Evolutionary conservation across 768 basidiomycete species (phyloP).

Genomic region (Tulasnella sp.): DNA sequence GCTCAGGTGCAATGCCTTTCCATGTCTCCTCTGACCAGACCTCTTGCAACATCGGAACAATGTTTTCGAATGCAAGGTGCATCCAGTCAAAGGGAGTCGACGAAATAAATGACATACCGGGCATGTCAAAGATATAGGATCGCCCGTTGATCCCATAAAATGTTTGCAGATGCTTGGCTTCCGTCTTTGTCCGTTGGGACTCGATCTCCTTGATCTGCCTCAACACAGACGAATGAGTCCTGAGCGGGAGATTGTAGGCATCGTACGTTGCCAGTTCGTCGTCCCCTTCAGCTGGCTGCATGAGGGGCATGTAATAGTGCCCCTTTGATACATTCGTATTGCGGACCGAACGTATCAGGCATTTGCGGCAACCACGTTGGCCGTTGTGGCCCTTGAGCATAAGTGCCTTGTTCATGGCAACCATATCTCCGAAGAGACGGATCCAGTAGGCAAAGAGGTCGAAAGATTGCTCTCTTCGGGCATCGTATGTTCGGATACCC

Average conservation of each 20-base stretch:
- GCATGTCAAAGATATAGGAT: slow-evolving; percentile 26
- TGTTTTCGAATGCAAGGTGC: slow-evolving; percentile 36
- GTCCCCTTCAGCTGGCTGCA: too few species aligned
- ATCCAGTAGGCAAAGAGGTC: slow-evolving; percentile 26
- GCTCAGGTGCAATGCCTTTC: slow-evolving; percentile 33
- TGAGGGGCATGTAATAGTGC: slow-evolving; percentile 21
- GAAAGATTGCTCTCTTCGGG: slow-evolving; percentile 22
- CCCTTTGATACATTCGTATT: slow-evolving; percentile 4
- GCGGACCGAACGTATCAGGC: slow-evolving; percentile 28
- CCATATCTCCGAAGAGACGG: slow-evolving; percentile 28
- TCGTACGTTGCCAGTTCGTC: background rate
- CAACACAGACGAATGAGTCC: background rate
- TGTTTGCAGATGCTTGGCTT: slow-evolving; percentile 19
- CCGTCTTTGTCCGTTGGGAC: slow-evolving; percentile 10
- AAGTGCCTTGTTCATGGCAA: slow-evolving; percentile 27
- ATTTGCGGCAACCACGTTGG: slow-evolving; percentile 29
- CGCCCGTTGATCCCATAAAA: slow-evolving; percentile 29
- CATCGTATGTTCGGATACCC: slow-evolving; percentile 28
- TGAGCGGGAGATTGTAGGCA: background rate
- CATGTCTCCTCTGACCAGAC: too few species aligned
- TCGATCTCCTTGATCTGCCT: background rate
- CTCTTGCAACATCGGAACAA: slow-evolving; percentile 30
- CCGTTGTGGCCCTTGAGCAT: slow-evolving; percentile 36
- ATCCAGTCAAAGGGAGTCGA: slow-evolving; percentile 39
- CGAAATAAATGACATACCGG: slow-evolving; percentile 29